Conservation (phyloP, 1,139 yeast species). For the Yarrowia galli region DNA sequence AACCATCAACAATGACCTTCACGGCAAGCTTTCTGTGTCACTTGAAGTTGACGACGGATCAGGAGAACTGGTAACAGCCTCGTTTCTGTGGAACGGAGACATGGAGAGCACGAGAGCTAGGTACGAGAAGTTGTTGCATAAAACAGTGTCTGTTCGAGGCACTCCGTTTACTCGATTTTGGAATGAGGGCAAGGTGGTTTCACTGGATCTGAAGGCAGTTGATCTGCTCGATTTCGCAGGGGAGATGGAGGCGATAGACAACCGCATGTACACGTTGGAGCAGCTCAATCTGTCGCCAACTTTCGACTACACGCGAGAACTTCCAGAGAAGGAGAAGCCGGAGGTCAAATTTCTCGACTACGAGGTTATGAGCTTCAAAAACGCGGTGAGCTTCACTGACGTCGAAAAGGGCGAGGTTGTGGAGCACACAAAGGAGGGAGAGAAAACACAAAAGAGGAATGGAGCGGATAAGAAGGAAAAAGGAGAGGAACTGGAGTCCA, state of each 20-base stretch:
- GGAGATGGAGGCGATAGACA: slow-evolving; percentile 19
- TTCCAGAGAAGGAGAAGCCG: background rate
- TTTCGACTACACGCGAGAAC: background rate
- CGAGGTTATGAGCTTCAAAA: slow-evolving; percentile 8
- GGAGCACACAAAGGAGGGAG: background rate
- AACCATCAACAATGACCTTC: background rate
- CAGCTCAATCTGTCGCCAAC: slow-evolving; percentile 3
- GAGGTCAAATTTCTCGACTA: slow-evolving; percentile 15
- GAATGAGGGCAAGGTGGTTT: background rate
- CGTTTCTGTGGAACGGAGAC: slow-evolving; percentile 4
- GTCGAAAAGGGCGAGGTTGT: background rate
- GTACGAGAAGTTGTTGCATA: slow-evolving; percentile 9
- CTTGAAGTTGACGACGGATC: slow-evolving; percentile 24
- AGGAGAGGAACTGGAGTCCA: background rate
- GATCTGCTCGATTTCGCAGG: slow-evolving; percentile 5
- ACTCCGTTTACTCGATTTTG: slow-evolving; percentile 3
- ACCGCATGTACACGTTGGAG: slow-evolving; percentile 22
- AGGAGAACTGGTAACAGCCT: background rate
- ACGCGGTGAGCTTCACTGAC: background rate
- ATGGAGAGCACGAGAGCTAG: background rate
- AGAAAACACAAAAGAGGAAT: background rate
- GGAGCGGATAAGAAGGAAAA: background rate
- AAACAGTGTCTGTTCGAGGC: slow-evolving; percentile 24
- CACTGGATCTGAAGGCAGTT: slow-evolving; percentile 6
- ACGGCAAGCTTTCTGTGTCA: slow-evolving; percentile 7